Evolutionary conservation across 179 eudicot genomes (phyloP).

Genomic region (Dionaea muscipula): DNA sequence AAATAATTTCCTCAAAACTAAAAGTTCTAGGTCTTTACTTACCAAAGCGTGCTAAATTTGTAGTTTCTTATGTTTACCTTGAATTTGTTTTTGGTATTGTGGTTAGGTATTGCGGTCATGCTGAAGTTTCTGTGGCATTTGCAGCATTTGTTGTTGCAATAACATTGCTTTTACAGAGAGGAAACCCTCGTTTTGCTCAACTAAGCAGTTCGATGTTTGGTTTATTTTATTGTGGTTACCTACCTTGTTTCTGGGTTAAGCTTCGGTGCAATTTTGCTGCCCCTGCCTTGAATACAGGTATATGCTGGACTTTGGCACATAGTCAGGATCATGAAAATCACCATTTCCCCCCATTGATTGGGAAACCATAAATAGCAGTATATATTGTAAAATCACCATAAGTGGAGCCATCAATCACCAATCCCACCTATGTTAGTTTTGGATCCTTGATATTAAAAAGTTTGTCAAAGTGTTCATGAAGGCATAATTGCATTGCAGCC

Average conservation of each 20-base stretch:
- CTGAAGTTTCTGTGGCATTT: slow-evolving; percentile 84
- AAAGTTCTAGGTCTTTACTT: too few relatives aligned
- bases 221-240: slow-evolving; percentile 89
- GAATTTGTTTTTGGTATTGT: neutral
- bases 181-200: slow-evolving; percentile 92
- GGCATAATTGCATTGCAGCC: too few relatives aligned
- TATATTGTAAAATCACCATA: too few relatives aligned
- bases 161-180: slow-evolving; percentile 84
- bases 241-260: slow-evolving; percentile 96
- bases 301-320: slow-evolving; percentile 12
- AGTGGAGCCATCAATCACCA: too few relatives aligned
- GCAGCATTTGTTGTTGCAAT: slow-evolving; percentile 83
- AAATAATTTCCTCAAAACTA: too few relatives aligned
- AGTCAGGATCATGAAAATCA: too few relatives aligned
- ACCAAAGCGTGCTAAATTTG: neutral
- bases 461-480: too few relatives aligned
- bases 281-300: slow-evolving; percentile 82
- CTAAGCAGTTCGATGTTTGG: slow-evolving; percentile 94
- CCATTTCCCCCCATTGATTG: too few relatives aligned
- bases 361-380: too few relatives aligned
- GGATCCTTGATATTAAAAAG: too few relatives aligned
- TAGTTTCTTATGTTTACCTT: neutral
- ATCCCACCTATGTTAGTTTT: too few relatives aligned
- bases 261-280: slow-evolving; percentile 78
- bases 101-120: slow-evolving; percentile 65